phyloP scores from a whole-genome alignment of 2,329 filamentous ascomycete genomes.

The Nemania diffusa region DNA sequence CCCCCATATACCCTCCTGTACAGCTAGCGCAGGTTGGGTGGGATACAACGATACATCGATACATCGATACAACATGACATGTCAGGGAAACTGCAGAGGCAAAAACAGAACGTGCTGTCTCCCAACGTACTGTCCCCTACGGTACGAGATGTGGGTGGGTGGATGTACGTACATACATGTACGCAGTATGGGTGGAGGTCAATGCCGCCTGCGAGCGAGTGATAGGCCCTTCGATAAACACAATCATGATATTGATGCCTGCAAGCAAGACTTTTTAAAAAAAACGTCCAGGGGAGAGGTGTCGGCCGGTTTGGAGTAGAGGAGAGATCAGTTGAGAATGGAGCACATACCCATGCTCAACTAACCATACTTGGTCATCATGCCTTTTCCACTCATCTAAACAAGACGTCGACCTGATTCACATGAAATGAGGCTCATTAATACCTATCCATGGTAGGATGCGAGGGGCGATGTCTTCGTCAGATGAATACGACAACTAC shows the following conservation, averaged over 20 bases:
- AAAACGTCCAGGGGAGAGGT: constrained; percentile 35
- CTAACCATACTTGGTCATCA: constrained; percentile 36
- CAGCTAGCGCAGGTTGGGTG: constrained; percentile 36
- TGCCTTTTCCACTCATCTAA: constrained; percentile 36
- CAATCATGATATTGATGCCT: constrained; percentile 36
- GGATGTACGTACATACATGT: constrained; percentile 43
- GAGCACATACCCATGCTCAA: constrained; percentile 37
- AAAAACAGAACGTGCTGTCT: constrained; percentile 40
- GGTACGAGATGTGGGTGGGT: constrained; percentile 39
- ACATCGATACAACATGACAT: constrained; percentile 44
- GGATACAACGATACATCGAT: too few relatives aligned
- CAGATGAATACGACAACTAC: constrained; percentile 12
- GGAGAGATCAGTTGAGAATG: constrained; percentile 40
- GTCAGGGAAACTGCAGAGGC: constrained; percentile 39
- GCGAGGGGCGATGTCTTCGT: constrained; percentile 14
- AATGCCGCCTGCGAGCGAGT: constrained; percentile 41
- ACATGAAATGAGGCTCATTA: constrained; percentile 28
- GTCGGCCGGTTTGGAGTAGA: constrained; percentile 43
- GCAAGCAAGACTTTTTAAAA: constrained; percentile 36
- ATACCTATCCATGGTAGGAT: constrained; percentile 17
- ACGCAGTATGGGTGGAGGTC: constrained; percentile 46
- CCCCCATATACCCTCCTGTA: constrained; percentile 44
- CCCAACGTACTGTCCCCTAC: constrained; percentile 38
- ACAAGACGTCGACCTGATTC: constrained; percentile 27
- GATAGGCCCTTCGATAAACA: constrained; percentile 40